A percentile compares a stretch with the other conserved stretches of the same genome.
These are phyloP conservation scores for Crithidia mellificae DNA, from an alignment of 208 protist genomes.

Conservation along the genomic window DNA sequence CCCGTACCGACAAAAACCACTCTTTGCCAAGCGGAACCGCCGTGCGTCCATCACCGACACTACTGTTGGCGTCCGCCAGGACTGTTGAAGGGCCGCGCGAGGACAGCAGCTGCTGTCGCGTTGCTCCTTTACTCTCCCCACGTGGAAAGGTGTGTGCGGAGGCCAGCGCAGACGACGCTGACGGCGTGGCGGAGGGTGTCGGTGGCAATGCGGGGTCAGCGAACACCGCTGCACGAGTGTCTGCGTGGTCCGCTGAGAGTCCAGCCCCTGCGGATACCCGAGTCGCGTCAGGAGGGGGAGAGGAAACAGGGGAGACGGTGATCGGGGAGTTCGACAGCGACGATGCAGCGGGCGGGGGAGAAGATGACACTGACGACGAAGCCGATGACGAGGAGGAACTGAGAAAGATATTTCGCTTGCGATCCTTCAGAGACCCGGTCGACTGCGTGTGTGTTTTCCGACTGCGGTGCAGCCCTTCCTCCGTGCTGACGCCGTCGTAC, in stretches of 20 bases:
- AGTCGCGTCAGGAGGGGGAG: neutral
- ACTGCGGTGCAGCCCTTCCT: neutral
- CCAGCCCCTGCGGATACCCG: no score
- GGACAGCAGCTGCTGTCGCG: neutral
- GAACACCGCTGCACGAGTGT: neutral
- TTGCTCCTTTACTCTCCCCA: neutral
- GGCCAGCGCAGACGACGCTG: neutral
- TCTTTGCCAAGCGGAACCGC: conserved; percentile 24
- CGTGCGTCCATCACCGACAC: neutral
- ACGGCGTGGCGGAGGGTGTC: neutral
- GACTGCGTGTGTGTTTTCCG: neutral
- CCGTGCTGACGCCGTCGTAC: neutral
- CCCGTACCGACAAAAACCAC: conserved; percentile 19
- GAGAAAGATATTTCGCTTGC: conserved; percentile 25
- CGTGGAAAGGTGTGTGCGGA: neutral
- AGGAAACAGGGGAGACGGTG: neutral
- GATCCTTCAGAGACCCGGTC: neutral
- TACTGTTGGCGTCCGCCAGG: neutral
- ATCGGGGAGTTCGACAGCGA: neutral
- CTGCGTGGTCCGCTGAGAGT: no score
- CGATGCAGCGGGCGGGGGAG: no score
- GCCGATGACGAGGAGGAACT: conserved; percentile 30
- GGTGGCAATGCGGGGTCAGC: neutral
- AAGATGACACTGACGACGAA: no score
- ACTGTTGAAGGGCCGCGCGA: neutral